phyloP scores from a whole-genome alignment of 768 basidiomycete species.

The Leccinum uliginosum region DNA sequence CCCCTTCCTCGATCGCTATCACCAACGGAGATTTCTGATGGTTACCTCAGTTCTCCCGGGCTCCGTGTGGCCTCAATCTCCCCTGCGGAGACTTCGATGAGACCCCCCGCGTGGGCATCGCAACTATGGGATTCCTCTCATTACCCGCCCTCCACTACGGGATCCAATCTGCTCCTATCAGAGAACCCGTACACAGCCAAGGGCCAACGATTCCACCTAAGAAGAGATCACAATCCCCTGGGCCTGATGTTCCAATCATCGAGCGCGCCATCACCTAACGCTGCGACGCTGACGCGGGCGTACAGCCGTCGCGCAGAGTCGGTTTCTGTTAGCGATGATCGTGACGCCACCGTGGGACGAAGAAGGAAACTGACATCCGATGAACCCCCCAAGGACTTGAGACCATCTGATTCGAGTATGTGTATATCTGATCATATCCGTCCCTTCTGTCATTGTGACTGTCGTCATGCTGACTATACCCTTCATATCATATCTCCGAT shows the following conservation, averaged over 20 bases:
- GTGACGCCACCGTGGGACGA: constrained; percentile 70
- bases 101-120: constrained; percentile 61
- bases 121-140: constrained; percentile 60
- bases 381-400: constrained; percentile 35
- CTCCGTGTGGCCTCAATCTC: constrained; percentile 54
- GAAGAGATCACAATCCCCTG: constrained; percentile 40
- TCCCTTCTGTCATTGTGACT: constrained; percentile 17
- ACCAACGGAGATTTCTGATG: constrained; percentile 51
- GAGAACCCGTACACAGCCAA: constrained; percentile 41
- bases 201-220: constrained; percentile 36
- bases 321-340: constrained; percentile 54
- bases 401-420: constrained; percentile 46
- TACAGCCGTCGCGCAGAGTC: constrained; percentile 71
- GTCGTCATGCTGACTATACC: constrained; percentile 27
- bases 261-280: constrained; percentile 59
- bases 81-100: constrained; percentile 55
- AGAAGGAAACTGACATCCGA: constrained; percentile 41
- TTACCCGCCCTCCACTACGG: constrained; percentile 41
- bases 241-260: constrained; percentile 63
- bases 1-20: constrained; percentile 61
- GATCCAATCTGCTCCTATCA: constrained; percentile 44
- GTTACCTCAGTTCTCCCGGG: constrained; percentile 36
- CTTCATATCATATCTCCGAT: constrained; percentile 25
- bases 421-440: constrained; percentile 30
- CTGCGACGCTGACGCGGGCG: constrained; percentile 47